A percentile compares a stretch with the other conserved stretches of the same genome.
These are phyloP conservation scores for Talaromyces liani DNA, from an alignment of 495 filamentous ascomycete genomes.

Conservation along the genomic window DNA sequence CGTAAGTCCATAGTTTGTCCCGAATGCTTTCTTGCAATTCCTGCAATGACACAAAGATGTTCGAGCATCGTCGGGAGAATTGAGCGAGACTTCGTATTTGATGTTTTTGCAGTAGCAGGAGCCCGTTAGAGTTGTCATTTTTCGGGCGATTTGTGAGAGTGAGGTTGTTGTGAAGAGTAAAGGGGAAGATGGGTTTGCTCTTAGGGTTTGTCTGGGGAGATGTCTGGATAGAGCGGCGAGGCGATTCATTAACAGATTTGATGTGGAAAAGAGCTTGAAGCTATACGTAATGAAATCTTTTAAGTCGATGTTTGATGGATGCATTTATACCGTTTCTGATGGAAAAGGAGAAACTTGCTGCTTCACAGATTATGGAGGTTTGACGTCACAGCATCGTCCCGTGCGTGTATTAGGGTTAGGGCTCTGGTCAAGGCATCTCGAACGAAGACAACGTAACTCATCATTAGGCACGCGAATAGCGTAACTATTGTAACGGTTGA, in stretches of 20 bases:
- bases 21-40: conserved; percentile 61
- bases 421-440: neutral
- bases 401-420: neutral
- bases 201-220: neutral
- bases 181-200: neutral
- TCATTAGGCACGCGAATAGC: neutral
- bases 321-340: too few relatives aligned
- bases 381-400: neutral
- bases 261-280: neutral
- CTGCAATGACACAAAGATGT: conserved; percentile 60
- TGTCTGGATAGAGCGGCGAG: neutral
- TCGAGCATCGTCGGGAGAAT: conserved; percentile 47
- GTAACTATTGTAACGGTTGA: neutral
- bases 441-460: neutral
- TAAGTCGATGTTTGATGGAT: neutral
- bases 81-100: conserved; percentile 37
- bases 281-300: neutral
- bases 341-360: neutral
- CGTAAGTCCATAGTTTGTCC: conserved; percentile 55
- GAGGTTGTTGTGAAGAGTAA: neutral
- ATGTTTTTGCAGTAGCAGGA: conserved; percentile 44
- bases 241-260: neutral
- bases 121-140: conserved; percentile 25
- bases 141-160: neutral
- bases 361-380: neutral